Conservation (phyloP, 2,329 filamentous ascomycete genomes). For the Leptographium wingfieldii region DNA sequence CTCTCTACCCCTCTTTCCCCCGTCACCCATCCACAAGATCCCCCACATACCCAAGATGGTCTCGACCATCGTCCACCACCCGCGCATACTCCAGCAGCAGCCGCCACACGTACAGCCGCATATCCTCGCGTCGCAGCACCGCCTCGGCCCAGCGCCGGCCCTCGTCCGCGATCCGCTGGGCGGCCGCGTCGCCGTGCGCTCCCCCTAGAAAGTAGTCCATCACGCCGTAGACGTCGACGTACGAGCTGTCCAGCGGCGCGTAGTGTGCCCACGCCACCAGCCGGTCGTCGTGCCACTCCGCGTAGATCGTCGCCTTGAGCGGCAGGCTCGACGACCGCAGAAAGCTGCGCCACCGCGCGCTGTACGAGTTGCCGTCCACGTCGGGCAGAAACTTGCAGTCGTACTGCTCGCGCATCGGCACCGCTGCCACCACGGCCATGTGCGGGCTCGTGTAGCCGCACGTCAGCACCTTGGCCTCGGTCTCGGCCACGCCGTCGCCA, state of each 20-base stretch:
- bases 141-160: conserved; percentile 49
- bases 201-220: conserved; percentile 49
- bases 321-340: conserved; percentile 51
- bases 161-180: conserved; percentile 43
- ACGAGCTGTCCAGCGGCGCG: conserved; percentile 57
- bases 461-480: conserved; percentile 6
- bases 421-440: conserved; percentile 19
- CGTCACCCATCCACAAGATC: conserved; percentile 20
- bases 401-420: conserved; percentile 37
- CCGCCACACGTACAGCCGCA: conserved; percentile 52
- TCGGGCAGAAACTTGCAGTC: conserved; percentile 54
- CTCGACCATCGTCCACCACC: conserved; percentile 31
- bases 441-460: conserved; percentile 28
- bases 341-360: conserved; percentile 50
- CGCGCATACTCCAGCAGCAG: conserved; percentile 46
- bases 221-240: conserved; percentile 51
- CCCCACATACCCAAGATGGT: conserved; percentile 30
- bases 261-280: conserved; percentile 61
- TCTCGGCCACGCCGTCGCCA: too few relatives aligned
- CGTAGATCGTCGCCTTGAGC: conserved; percentile 60
- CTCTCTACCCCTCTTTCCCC: too few relatives aligned
- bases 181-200: conserved; percentile 37
- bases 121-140: conserved; percentile 51
- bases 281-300: conserved; percentile 63
- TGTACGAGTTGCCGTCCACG: conserved; percentile 56